Percentiles rank a stretch among this genome's conserved stretches.
These are phyloP conservation scores for Triticum turgidum DNA, from an alignment of 176 grass and related monocot genomes.

Conservation along the genomic window DNA sequence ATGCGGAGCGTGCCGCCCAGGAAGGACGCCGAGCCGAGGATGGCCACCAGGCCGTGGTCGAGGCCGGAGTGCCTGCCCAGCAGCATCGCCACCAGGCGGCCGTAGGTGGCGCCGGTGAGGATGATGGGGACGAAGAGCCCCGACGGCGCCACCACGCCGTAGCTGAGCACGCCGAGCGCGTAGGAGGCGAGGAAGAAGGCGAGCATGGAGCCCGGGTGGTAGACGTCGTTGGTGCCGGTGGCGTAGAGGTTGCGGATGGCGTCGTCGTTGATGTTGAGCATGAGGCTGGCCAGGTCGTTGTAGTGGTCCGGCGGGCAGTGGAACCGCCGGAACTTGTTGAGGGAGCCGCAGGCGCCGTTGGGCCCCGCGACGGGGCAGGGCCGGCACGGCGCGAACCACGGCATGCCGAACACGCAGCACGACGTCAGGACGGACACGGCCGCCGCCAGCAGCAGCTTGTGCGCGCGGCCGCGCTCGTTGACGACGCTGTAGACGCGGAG, in stretches of 20 bases:
- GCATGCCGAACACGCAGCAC: conserved; percentile 58
- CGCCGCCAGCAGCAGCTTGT: conserved; percentile 75
- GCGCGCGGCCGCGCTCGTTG: conserved; percentile 68
- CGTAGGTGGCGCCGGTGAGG: conserved; percentile 89
- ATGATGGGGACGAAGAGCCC: conserved; percentile 91
- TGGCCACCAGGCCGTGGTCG: conserved; percentile 87
- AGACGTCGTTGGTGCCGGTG: conserved; percentile 72
- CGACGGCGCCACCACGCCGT: conserved; percentile 85
- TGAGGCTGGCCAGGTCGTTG: conserved; percentile 88
- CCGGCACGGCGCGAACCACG: conserved; percentile 78
- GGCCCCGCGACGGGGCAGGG: conserved; percentile 44
- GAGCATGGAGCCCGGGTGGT: conserved; percentile 64
- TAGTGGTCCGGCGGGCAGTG: conserved; percentile 73
- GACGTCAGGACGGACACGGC: conserved; percentile 62
- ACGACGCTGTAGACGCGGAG: conserved; percentile 57
- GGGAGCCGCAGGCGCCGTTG: conserved; percentile 43
- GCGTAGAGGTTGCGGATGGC: conserved; percentile 84
- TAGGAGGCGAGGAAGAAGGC: conserved; percentile 75
- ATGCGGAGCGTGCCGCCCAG: conserved; percentile 85
- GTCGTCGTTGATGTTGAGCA: conserved; percentile 92
- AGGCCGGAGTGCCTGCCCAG: conserved; percentile 53
- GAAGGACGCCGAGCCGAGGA: conserved; percentile 91
- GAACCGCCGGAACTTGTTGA: conserved; percentile 70
- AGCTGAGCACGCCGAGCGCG: conserved; percentile 74
- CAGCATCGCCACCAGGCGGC: conserved; percentile 66